These are phyloP conservation scores for Hymenoscyphus repandus DNA, from an alignment of 2,329 filamentous ascomycete species.

Conservation along the genomic window DNA sequence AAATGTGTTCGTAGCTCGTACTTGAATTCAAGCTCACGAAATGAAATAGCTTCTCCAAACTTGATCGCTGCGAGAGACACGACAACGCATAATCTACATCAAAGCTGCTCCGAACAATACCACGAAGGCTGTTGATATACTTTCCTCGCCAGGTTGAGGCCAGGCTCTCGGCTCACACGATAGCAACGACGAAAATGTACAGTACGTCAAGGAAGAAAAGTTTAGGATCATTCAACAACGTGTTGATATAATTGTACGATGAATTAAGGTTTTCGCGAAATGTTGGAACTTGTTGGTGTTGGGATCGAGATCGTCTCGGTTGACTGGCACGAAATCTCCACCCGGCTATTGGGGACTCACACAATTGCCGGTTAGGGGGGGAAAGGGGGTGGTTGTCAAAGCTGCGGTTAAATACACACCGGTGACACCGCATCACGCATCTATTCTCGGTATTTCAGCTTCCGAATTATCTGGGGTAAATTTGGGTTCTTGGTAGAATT, in stretches of 20 bases:
- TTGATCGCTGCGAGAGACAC: neutral
- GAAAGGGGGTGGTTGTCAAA: neutral
- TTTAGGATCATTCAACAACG: neutral
- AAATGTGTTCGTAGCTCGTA: no score
- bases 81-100: neutral
- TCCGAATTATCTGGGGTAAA: neutral
- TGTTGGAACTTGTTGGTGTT: no score
- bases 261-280: neutral
- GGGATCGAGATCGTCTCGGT: neutral
- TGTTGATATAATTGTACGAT: neutral
- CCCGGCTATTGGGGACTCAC: no score
- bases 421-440: slow-evolving; percentile 1
- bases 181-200: no score
- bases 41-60: neutral
- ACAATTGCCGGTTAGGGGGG: neutral
- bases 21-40: no score
- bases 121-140: neutral
- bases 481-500: neutral
- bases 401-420: neutral
- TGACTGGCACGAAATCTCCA: neutral
- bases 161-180: no score
- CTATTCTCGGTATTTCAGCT: slow-evolving; percentile 3
- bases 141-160: no score
- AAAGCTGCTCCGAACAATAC: neutral
- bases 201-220: no score